Evolutionary conservation across 2,329 filamentous ascomycete genomes (phyloP).

Genomic region (Reticulascus tulasneorum): DNA sequence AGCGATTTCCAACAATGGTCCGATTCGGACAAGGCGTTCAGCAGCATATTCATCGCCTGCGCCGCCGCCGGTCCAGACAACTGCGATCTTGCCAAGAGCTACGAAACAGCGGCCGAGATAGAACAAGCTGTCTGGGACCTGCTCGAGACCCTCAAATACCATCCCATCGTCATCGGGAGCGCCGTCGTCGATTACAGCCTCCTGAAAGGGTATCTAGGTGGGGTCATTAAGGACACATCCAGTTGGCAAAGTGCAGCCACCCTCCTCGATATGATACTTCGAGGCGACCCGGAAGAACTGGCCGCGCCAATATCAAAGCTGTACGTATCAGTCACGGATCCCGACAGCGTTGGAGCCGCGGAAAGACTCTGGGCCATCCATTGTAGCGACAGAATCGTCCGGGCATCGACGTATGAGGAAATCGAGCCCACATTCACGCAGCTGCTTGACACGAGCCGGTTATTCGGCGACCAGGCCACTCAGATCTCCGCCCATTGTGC

Average conservation of each 20-base stretch:
- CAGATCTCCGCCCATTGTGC: too few species aligned
- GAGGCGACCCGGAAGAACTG: too few species aligned
- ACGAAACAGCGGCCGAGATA: constrained; percentile 27
- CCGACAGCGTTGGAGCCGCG: too few species aligned
- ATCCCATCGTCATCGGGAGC: constrained; percentile 19
- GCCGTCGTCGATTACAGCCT: constrained; percentile 20
- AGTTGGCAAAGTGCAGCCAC: too few species aligned
- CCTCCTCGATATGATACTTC: too few species aligned
- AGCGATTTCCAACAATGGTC: constrained; percentile 16
- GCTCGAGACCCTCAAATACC: constrained; percentile 21
- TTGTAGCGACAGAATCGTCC: not conserved
- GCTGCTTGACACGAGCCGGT: too few species aligned
- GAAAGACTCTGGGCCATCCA: constrained; percentile 1
- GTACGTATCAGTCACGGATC: too few species aligned
- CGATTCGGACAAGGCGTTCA: constrained; percentile 23
- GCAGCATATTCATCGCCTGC: constrained; percentile 23
- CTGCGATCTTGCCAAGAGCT: constrained; percentile 19
- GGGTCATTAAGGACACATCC: too few species aligned
- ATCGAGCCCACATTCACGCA: not conserved
- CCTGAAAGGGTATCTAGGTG: too few species aligned
- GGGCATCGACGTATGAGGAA: not conserved
- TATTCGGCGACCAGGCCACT: too few species aligned
- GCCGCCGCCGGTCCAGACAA: constrained; percentile 20
- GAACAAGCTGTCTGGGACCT: constrained; percentile 26
- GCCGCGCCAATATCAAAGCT: too few species aligned